Evolutionary conservation across 148 eudicot genomes (phyloP), one percentile per base, ranked within the genome.

Genomic region (Camellia sinensis): DNA sequence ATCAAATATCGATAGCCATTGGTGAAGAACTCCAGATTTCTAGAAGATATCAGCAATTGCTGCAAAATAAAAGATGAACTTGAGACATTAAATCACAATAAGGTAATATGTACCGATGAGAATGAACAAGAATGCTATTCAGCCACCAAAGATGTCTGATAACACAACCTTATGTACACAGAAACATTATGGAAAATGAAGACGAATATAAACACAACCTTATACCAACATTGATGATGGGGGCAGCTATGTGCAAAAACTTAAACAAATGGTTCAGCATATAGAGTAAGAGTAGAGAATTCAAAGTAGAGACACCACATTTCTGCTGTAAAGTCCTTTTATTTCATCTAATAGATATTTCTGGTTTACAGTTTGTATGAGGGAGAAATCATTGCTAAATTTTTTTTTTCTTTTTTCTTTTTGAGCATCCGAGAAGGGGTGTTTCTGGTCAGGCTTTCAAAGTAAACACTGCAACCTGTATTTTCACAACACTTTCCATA

Each of bases 1-100:
- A 95, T 95, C 77, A 95, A 85, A 83, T 95, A 95, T 70, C 99
- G 97, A 79, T 95, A 95, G 52, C 99, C 99, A 84, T 68, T 93
- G 89, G 99, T 95, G 94, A 95, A 95, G 93, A 95, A 95, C 60
- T 95, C 99, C 83, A 95, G 86, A 85, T 95, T 95, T 89, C 99
- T 89, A 71, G 98, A 95, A 80, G 97, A 86, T 83, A 93, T 83
- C 95, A 95, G 84, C 81, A 95, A 80, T 78, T 89, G 86, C 99
- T 95, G 97, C 86, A 87, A 84, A 80, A 79, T 15, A 76, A 81
- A 76, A 79, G 52, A 78, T 40, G 70, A 77, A 76, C 71, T 45
- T 78, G 71, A 50, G 61, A 11, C 19, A 75, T 37, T 53, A 53
- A 59, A 71, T 50, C 17, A 75, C 46, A 59, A 63, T 62, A 41